These are phyloP conservation scores for Aristolochia contorta DNA, from an alignment of 164 flowering plant species.

Conservation along the genomic window DNA sequence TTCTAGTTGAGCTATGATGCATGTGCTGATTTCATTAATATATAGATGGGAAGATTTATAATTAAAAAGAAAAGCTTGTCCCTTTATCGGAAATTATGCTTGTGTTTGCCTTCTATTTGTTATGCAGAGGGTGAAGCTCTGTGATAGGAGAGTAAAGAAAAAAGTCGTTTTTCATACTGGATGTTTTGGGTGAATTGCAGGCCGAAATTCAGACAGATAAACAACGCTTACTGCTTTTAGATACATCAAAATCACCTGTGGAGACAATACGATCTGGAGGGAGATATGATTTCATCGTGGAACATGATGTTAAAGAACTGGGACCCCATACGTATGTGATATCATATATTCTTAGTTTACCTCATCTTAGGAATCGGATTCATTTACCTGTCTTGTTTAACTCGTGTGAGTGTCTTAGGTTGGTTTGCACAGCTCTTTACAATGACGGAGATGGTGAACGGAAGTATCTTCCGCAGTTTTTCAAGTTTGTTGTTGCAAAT, in stretches of 20 bases:
- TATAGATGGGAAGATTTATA: too few species aligned
- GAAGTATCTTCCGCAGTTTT: slow-evolving; percentile 94
- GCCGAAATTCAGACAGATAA: slow-evolving; percentile 96
- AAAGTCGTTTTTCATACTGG: not conserved
- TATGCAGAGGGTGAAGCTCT: not conserved
- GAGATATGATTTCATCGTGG: slow-evolving; percentile 96
- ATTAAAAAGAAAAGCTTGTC: too few species aligned
- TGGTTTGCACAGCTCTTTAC: slow-evolving; percentile 90
- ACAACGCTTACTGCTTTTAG: slow-evolving; percentile 76
- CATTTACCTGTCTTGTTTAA: not conserved
- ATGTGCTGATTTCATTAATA: too few species aligned
- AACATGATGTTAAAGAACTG: slow-evolving; percentile 96
- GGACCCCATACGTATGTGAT: slow-evolving; percentile 81
- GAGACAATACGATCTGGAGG: slow-evolving; percentile 92
- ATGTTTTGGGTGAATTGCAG: slow-evolving; percentile 21
- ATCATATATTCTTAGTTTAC: not conserved
- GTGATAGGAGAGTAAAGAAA: not conserved
- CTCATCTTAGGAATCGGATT: not conserved
- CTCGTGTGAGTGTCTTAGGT: slow-evolving; percentile 26
- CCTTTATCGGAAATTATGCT: not conserved
- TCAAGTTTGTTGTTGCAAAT: slow-evolving; percentile 90
- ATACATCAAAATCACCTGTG: slow-evolving; percentile 89
- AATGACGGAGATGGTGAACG: slow-evolving; percentile 86
- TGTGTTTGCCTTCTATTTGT: not conserved
- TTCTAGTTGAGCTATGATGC: not conserved